Evolutionary conservation across 2,329 filamentous ascomycete species (phyloP).

Genomic region (Fusarium napiforme): DNA sequence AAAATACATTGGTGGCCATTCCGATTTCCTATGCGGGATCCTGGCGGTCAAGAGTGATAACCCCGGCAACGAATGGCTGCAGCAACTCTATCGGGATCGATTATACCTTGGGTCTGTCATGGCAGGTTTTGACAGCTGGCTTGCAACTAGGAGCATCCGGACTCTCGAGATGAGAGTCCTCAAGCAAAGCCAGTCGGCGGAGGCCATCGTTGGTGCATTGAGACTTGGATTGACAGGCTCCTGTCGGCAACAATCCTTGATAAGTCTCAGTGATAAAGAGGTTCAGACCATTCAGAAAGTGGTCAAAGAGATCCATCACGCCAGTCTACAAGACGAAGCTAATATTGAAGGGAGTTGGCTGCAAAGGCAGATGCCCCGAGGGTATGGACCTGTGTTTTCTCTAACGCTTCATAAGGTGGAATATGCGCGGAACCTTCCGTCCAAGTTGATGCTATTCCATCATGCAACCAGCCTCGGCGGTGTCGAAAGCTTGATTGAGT

Average conservation of each 20-base stretch:
- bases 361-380: slow-evolving; percentile 86
- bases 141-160: slow-evolving; percentile 85
- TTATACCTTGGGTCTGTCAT: slow-evolving; percentile 82
- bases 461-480: slow-evolving; percentile 94
- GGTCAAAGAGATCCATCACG: slow-evolving; percentile 76
- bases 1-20: slow-evolving; percentile 96
- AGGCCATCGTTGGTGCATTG: slow-evolving; percentile 64
- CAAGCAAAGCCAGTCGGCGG: slow-evolving; percentile 78
- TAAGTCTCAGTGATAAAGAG: slow-evolving; percentile 51
- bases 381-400: slow-evolving; percentile 89
- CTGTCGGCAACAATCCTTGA: accelerated
- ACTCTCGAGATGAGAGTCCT: slow-evolving; percentile 86
- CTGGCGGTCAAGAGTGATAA: slow-evolving; percentile 63
- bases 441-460: slow-evolving; percentile 83
- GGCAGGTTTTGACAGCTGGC: slow-evolving; percentile 90
- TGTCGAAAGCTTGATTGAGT: slow-evolving; percentile 96
- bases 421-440: slow-evolving; percentile 76
- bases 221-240: slow-evolving; percentile 68
- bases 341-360: slow-evolving; percentile 74
- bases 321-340: slow-evolving; percentile 77
- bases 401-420: slow-evolving; percentile 70
- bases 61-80: slow-evolving; percentile 66
- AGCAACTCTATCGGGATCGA: slow-evolving; percentile 73
- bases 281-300: slow-evolving; percentile 56
- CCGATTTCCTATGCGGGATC: slow-evolving; percentile 90